phyloP scores from a whole-genome alignment of 371 early-diverging fungal species.

The Capillidium rhysosporum region DNA sequence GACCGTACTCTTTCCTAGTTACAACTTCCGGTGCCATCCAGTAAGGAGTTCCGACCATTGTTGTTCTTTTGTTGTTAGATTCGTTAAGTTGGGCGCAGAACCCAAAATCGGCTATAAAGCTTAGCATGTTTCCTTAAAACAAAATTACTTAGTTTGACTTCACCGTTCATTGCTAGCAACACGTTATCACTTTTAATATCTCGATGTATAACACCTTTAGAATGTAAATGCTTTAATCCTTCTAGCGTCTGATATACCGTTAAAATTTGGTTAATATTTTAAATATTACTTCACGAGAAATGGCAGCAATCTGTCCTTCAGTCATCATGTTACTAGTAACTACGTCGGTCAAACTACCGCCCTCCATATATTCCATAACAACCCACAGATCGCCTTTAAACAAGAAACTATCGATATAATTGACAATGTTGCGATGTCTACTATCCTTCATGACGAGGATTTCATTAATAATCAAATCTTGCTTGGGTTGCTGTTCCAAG shows the following conservation, averaged over 20 bases:
- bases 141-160: constrained; percentile 70
- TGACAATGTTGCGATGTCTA: constrained; percentile 87
- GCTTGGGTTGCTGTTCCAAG: constrained; percentile 84
- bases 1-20: constrained; percentile 77
- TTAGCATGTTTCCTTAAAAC: background rate
- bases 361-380: constrained; percentile 96
- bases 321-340: constrained; percentile 84
- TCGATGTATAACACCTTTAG: constrained; percentile 86
- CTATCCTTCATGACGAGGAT: constrained; percentile 85
- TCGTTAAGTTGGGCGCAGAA: constrained; percentile 84
- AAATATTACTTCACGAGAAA: constrained; percentile 49
- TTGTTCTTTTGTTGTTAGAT: constrained; percentile 54
- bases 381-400: constrained; percentile 80
- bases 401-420: constrained; percentile 83
- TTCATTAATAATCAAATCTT: constrained; percentile 92
- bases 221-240: constrained; percentile 81
- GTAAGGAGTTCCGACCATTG: constrained; percentile 86
- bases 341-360: constrained; percentile 80
- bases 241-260: constrained; percentile 36
- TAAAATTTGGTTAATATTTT: background rate
- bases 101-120: constrained; percentile 69
- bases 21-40: constrained; percentile 97
- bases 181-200: constrained; percentile 97
- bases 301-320: constrained; percentile 86
- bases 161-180: constrained; percentile 62